phyloP scores from a whole-genome alignment of 1,139 yeast species.

The Zygoascus meyerae region DNA sequence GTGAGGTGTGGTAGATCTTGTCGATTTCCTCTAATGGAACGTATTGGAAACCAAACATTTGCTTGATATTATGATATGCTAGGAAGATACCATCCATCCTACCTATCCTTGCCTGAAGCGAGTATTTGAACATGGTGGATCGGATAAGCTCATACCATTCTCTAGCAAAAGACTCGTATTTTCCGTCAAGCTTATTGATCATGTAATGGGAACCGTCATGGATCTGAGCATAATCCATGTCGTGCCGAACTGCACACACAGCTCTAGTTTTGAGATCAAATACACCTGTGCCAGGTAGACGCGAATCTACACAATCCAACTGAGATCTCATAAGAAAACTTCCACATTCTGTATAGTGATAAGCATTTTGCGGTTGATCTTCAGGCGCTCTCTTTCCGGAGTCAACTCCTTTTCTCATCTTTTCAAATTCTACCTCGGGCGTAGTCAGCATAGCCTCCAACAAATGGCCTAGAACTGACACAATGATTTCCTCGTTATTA shows the following conservation, averaged over 20 bases:
- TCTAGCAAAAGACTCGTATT: slow-evolving; percentile 69
- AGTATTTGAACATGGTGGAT: slow-evolving; percentile 74
- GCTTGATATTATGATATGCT: slow-evolving; percentile 79
- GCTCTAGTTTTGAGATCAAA: slow-evolving; percentile 93
- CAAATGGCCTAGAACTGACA: slow-evolving; percentile 75
- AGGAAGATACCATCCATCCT: slow-evolving; percentile 94
- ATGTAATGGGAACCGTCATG: slow-evolving; percentile 59
- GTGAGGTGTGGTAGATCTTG: slow-evolving; percentile 45
- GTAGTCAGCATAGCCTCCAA: slow-evolving; percentile 70
- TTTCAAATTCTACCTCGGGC: slow-evolving; percentile 43
- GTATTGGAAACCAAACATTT: slow-evolving; percentile 87
- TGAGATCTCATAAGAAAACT: slow-evolving; percentile 82
- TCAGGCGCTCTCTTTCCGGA: slow-evolving; percentile 10
- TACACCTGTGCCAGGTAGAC: slow-evolving; percentile 85
- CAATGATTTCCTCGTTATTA: slow-evolving; percentile 59
- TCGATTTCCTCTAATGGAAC: slow-evolving; percentile 72
- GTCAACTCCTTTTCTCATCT: slow-evolving; percentile 23
- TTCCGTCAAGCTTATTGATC: slow-evolving; percentile 55
- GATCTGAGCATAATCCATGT: slow-evolving; percentile 56
- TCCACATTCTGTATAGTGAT: slow-evolving; percentile 69
- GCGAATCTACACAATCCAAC: slow-evolving; percentile 70
- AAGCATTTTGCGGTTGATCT: slow-evolving; percentile 29
- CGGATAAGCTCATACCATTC: slow-evolving; percentile 72
- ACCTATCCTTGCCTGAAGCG: slow-evolving; percentile 89
- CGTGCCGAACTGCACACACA: slow-evolving; percentile 77